Base-by-base conservation (phyloP, 768 basidiomycete genomes). In the Candolleomyces aberdarensis region DNA sequence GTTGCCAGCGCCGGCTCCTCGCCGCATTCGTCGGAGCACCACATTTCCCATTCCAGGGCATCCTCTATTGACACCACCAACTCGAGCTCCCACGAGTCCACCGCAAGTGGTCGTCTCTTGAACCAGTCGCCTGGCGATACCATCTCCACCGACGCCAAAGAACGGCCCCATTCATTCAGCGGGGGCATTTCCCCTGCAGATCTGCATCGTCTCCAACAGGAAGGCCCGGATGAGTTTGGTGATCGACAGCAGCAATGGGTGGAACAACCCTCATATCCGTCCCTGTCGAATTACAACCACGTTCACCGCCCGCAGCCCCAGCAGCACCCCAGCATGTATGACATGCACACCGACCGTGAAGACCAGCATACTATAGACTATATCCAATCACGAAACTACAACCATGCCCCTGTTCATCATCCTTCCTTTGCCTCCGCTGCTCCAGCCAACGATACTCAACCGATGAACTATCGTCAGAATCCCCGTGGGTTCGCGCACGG, bases 101-200 rank as follows among this genome's bases (percentile, higher is more conserved):
- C 76, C 52, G 77, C 76, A 60, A 84, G 83, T 66, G 85, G 85
- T 70, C 82, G 82, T 32, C 74, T 88, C 66, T 78, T 86, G 58
- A 80, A 78, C 60, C 78, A 80, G 65, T 77, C 80, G 56, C 74
- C 79, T 44, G 78, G 76, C 41, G 74, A 79, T 49, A 65, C 78
- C 57, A 74, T 74, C 58, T 10, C 20, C n/a, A 39, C 9, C n/a
- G 89, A 91, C 69, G 76, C 84, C 52, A 88, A 89, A 70, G 91
- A 90, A 69, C 83, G 90, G 57, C 90, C 90, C 15, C 90, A 89
- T 69, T 92, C 90, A 0, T 92, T 90, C 70, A 91, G 87, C 62
- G 91, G 91, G 47, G 89, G 88, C 31, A 75, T 92, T 51, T 89
- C 91, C 6, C 80, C 75, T 53, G 86, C 88, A 51, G 90, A 92